A percentile compares a stretch with the other conserved stretches of the same genome.
phyloP scores from a whole-genome alignment of 805 yeast genomes.

The Dipodascus albidus region DNA sequence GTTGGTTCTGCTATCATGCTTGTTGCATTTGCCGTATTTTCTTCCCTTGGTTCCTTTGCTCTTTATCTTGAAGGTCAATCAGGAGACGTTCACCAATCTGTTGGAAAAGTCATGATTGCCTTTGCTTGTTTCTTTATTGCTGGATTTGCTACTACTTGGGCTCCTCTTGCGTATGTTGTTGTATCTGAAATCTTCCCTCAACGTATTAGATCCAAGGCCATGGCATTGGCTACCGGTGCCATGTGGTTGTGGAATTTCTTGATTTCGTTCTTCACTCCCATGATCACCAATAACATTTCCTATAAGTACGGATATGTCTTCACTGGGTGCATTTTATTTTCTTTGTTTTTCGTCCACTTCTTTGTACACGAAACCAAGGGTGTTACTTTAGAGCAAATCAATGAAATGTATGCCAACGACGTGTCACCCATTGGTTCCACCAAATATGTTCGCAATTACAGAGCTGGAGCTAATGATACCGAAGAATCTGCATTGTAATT shows the following conservation, averaged over 20 bases:
- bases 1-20: slow-evolving; percentile 39
- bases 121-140: slow-evolving; percentile 41
- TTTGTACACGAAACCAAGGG: slow-evolving; percentile 73
- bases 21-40: slow-evolving; percentile 41
- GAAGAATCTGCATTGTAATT: background rate
- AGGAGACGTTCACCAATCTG: slow-evolving; percentile 23
- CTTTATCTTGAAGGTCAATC: slow-evolving; percentile 26
- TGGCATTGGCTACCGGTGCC: slow-evolving; percentile 45
- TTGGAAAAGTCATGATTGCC: slow-evolving; percentile 44
- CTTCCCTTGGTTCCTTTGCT: slow-evolving; percentile 33
- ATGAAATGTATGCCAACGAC: slow-evolving; percentile 41
- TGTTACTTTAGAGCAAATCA: slow-evolving; percentile 71
- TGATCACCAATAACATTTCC: slow-evolving; percentile 47
- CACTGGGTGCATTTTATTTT: slow-evolving; percentile 48
- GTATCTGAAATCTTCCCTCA: slow-evolving; percentile 55
- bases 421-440: slow-evolving; percentile 12
- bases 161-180: slow-evolving; percentile 56
- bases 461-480: background rate
- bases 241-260: slow-evolving; percentile 35
- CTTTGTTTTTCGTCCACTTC: slow-evolving; percentile 59
- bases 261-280: slow-evolving; percentile 60
- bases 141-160: slow-evolving; percentile 47
- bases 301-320: slow-evolving; percentile 57
- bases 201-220: slow-evolving; percentile 50
- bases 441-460: background rate